Evolutionary conservation across 2,329 filamentous ascomycete genomes (phyloP).

Genomic region (Fusarium temperatum): DNA sequence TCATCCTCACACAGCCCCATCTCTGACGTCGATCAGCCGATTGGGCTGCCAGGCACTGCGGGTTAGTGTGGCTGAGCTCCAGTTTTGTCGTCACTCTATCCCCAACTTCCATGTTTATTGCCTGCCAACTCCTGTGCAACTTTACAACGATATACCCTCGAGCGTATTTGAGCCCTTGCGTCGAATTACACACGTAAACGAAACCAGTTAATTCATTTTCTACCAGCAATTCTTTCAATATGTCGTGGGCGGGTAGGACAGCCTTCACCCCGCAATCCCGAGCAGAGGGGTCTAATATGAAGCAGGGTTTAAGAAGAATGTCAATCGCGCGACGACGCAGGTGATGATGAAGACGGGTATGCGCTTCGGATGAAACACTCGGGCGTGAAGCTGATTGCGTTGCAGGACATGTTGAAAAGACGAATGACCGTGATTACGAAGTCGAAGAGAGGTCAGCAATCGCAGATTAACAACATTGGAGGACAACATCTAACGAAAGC

Average conservation of each 20-base stretch:
- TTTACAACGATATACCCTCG: conserved; percentile 27
- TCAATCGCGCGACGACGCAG: conserved; percentile 98
- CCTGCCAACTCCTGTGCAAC: conserved; percentile 32
- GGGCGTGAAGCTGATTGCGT: conserved; percentile 14
- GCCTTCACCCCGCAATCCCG: conserved; percentile 40
- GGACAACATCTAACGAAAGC: conserved; percentile 36
- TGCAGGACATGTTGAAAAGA: conserved; percentile 93
- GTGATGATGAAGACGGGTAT: conserved; percentile 99
- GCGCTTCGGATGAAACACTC: conserved; percentile 30
- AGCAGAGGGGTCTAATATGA: conserved; percentile 44
- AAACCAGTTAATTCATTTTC: conserved; percentile 5
- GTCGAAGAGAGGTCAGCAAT: conserved; percentile 82
- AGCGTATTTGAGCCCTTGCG: conserved; percentile 21
- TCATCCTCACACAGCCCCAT: conserved; percentile 30
- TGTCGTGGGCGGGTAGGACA: conserved; percentile 75
- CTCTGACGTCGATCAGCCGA: conserved; percentile 47
- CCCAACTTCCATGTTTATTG: conserved; percentile 35
- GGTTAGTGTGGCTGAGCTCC: conserved; percentile 45
- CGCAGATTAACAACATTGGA: neutral
- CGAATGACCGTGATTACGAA: conserved; percentile 98
- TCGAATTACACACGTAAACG: conserved; percentile 8
- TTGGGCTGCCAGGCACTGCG: conserved; percentile 38
- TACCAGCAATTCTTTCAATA: conserved; percentile 49
- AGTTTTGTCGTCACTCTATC: conserved; percentile 44
- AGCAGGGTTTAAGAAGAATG: conserved; percentile 79